A percentile compares a stretch with the other conserved stretches of the same genome.
Conservation (phyloP, 1,284 basidiomycete genomes). For the Prillingera fragicola region DNA sequence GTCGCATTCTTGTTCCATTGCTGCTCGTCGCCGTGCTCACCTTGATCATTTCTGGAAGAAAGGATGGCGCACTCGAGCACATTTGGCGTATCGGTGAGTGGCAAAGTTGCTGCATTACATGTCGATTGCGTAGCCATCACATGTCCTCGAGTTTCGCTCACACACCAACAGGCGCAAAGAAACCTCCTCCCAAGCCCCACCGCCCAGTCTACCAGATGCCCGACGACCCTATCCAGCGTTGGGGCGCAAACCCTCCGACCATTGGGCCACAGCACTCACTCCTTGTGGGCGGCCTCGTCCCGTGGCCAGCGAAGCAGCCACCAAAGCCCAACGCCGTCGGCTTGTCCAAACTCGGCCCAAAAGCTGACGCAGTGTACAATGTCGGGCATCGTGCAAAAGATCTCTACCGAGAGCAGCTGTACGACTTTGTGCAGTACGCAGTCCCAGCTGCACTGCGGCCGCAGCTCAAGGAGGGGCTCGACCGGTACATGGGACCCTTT, state of each 20-base stretch:
- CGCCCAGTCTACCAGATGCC: constrained; percentile 15
- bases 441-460: constrained; percentile 18
- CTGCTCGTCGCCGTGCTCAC: too few species aligned
- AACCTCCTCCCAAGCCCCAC: background rate
- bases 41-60: too few species aligned
- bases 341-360: constrained; percentile 29
- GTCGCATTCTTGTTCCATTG: too few species aligned
- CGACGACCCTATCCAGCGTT: constrained; percentile 34
- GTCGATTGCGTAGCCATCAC: too few species aligned
- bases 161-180: too few species aligned
- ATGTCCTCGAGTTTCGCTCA: too few species aligned
- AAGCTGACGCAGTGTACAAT: constrained; percentile 35
- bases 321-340: constrained; percentile 5
- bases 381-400: constrained; percentile 17
- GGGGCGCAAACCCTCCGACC: too few species aligned
- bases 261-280: constrained; percentile 20
- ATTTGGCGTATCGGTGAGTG: too few species aligned
- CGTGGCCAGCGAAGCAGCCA: constrained; percentile 23
- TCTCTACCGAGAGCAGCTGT: constrained; percentile 22
- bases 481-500: constrained; percentile 9
- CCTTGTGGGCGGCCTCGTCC: constrained; percentile 20
- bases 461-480: constrained; percentile 16
- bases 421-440: constrained; percentile 20
- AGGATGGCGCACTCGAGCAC: too few species aligned
- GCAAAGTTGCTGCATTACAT: too few species aligned